These are phyloP conservation scores for Penicillium subrubescens DNA, from an alignment of 495 filamentous ascomycete species.

Conservation along the genomic window DNA sequence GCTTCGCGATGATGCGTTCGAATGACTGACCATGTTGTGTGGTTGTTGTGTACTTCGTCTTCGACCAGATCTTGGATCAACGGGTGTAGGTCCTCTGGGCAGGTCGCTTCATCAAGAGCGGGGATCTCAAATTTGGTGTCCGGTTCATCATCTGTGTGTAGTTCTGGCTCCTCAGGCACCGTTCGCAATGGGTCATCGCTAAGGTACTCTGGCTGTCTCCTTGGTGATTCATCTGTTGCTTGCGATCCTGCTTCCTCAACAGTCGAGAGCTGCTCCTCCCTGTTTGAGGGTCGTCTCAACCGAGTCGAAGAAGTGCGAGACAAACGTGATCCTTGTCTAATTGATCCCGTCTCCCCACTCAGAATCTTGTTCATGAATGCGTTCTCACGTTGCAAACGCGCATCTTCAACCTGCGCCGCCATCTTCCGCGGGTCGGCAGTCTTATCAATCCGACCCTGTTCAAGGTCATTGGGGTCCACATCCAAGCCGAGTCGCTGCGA, in stretches of 20 bases:
- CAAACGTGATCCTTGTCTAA: conserved; percentile 24
- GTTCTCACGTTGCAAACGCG: conserved; percentile 42
- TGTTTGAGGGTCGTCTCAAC: conserved; percentile 25
- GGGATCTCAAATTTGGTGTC: conserved; percentile 22
- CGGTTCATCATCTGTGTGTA: conserved; percentile 5
- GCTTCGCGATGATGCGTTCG: conserved; percentile 53
- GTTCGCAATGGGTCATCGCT: conserved; percentile 25
- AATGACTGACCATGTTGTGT: conserved; percentile 56
- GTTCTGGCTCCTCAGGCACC: conserved; percentile 23
- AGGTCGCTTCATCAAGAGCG: conserved; percentile 26
- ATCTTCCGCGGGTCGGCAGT: conserved; percentile 40
- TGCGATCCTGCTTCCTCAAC: conserved; percentile 31
- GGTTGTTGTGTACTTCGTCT: conserved; percentile 50
- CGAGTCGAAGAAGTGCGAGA: conserved; percentile 34
- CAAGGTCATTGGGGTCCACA: conserved; percentile 43
- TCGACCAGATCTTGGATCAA: conserved; percentile 44
- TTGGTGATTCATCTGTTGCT: conserved; percentile 13
- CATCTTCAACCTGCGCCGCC: conserved; percentile 47
- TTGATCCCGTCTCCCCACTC: conserved; percentile 26
- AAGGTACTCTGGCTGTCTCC: conserved; percentile 12
- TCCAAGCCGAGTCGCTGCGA: conserved; percentile 41
- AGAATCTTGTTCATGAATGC: conserved; percentile 45
- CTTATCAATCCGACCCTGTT: conserved; percentile 37
- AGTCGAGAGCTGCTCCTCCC: conserved; percentile 29
- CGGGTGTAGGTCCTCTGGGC: conserved; percentile 45